Evolutionary conservation across 805 yeast genomes (phyloP), one percentile per base, ranked within the genome.

Genomic region (Wickerhamomyces alni): DNA sequence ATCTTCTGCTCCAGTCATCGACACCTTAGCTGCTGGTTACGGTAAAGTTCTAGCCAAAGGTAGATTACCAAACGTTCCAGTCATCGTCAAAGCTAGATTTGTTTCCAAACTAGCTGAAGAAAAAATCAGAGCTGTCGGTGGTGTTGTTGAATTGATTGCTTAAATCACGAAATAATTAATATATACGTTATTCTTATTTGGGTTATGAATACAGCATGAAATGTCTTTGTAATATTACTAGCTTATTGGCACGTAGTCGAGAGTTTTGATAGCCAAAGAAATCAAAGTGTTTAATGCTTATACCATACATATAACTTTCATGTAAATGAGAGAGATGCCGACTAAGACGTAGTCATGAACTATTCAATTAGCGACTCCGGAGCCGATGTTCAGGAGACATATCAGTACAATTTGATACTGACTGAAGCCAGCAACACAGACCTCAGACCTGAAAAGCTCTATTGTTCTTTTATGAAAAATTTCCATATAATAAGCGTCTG

Each of bases 31-130:
- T 68, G 82, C 83, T 72, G 99, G 99, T 74, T 93, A 85, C 95
- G 98, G 97, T 76, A 93, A 93, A 81, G 96, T 93, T 66, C 86
- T 93, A 67, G 99, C 97, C 75, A 93, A 93, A 81, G 99, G 99
- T 74, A 80, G 85, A 72, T 77, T 93, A 66, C 99, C 99, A 74
- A 66, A 84, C 59, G 97, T 89, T 62, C 99, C 99, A 69, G 94
- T 93, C 70, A 88, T 93, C 63, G 98, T 93, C 70, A 91, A 87
- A 78, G 99, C 99, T 61, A 91, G 99, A 85, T 93, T 83, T 70
- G 99, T 93, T 63, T 88, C 97, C 63, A 84, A 89, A 77, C 83
- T 88, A 70, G 99, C 99, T 70, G 99, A 93, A 83, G 89, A 93
- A 80, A 93, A 91, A 82, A 93, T 93, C 81, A 87, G 86, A 82